phyloP scores from a whole-genome alignment of 441 rosid genomes.

The Hura crepitans region DNA sequence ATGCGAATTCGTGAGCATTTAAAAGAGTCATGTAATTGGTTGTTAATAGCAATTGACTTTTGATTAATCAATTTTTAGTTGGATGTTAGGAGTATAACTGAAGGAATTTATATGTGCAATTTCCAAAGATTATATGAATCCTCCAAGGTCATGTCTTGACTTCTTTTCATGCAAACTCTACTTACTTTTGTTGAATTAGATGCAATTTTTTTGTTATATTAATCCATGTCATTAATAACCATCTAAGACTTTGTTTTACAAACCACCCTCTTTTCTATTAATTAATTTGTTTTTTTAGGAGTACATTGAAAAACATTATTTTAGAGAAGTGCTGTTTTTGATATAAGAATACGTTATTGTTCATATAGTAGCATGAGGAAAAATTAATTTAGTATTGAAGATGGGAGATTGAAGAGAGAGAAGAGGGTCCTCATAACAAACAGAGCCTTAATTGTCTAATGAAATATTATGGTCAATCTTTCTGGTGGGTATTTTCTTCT shows the following conservation, averaged over 20 bases:
- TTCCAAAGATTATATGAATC: not conserved
- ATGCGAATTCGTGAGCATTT: slow-evolving; percentile 8
- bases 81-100: slow-evolving; percentile 15
- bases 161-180: slow-evolving; percentile 15
- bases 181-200: slow-evolving; percentile 23
- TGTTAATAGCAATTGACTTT: slow-evolving; percentile 14
- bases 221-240: not conserved
- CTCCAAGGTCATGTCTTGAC: slow-evolving; percentile 23
- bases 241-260: not conserved
- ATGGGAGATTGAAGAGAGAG: no score
- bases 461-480: not conserved
- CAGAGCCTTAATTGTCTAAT: not conserved
- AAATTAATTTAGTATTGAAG: no score
- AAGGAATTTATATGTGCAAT: slow-evolving; percentile 9
- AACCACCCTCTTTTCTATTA: not conserved
- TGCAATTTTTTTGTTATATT: slow-evolving; percentile 8
- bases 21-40: slow-evolving; percentile 13
- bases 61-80: slow-evolving; percentile 9
- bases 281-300: no score
- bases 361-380: no score
- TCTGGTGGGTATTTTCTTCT: not conserved
- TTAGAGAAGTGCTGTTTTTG: no score
- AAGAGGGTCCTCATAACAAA: no score
- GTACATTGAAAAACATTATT: not conserved
- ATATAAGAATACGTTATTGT: no score